Evolutionary conservation across 495 filamentous ascomycete genomes (phyloP), one percentile per base, ranked within the genome.

Genomic region (Hypoxylon subgilvum): DNA sequence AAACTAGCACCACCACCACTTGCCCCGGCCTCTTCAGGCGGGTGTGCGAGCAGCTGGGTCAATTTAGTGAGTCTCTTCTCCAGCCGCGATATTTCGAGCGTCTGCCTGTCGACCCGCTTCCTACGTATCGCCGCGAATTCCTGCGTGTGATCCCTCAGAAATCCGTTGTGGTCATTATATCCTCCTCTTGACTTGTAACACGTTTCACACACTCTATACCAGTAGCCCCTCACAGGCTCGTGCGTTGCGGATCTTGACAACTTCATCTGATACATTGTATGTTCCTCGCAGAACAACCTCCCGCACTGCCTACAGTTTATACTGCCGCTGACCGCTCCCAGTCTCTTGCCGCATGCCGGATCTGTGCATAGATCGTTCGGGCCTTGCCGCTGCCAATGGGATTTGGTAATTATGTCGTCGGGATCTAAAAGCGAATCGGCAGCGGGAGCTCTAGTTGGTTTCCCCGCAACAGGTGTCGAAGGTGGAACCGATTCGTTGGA

Each of bases 241-340:
- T 96, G 91, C 57, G 86, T 83, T 3, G 95, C 94, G 4, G 91
- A 86, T 39, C 92, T 81, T 7, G 91, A 96, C 14, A 98, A 82
- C 79, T 94, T 97, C 89, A 97, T 97, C 75, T 97, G 92, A 65
- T 97, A 98, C 94, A 97, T 96, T 23, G 93, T 97, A 75, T 98
- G 95, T 61, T 95, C 90, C 69, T 97, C 93, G 73, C 94, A 98
- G 68, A 97, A 98, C 27, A 98, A 76, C 58, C 85, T 88, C 0
- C 94, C 94, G 59, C 94, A 98, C 45, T 90, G 88, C 47, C 94
- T 79, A 68, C 94, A 98, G 67, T 98, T 96, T 60, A 97, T 85
- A 53, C 80, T 89, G 12, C 93, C 92, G 58, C 87, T 91, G 16
- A 87, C 80, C 9, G 86, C 82, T 3, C 89, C 91, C 9, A 97